Conservation (phyloP, 225 moss, liverwort and hornwort genomes). For the Asterella californica region DNA sequence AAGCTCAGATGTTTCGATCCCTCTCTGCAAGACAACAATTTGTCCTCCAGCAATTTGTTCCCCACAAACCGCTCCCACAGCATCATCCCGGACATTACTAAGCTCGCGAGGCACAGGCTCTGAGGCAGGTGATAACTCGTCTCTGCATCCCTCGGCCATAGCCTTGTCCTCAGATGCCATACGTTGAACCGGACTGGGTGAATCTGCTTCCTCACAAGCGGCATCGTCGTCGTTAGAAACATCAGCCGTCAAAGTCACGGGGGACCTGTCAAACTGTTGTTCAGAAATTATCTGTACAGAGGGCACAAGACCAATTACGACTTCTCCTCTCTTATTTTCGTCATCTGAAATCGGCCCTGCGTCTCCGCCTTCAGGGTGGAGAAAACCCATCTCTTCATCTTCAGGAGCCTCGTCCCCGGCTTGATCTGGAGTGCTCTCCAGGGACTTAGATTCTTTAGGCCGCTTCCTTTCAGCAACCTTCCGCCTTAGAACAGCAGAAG, state of each 20-base stretch:
- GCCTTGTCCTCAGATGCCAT: background rate
- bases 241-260: slow-evolving; percentile 4
- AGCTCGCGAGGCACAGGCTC: background rate
- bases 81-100: background rate
- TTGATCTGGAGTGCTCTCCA: slow-evolving; percentile 7
- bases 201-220: background rate
- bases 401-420: background rate
- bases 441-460: slow-evolving; percentile 19
- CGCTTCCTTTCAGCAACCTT: slow-evolving; percentile 30
- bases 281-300: background rate
- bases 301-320: background rate
- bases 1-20: background rate
- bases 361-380: background rate
- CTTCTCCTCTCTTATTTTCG: background rate
- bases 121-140: background rate
- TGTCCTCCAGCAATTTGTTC: background rate
- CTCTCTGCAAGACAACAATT: too few relatives aligned
- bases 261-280: background rate
- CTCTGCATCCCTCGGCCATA: background rate
- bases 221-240: background rate
- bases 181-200: background rate
- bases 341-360: background rate
- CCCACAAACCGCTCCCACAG: background rate
- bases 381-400: slow-evolving; percentile 21
- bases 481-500: slow-evolving; percentile 24